A percentile compares a stretch with the other conserved stretches of the same genome.
phyloP scores from a whole-genome alignment of 169 alveolate species.

The Plasmodium berghei region DNA sequence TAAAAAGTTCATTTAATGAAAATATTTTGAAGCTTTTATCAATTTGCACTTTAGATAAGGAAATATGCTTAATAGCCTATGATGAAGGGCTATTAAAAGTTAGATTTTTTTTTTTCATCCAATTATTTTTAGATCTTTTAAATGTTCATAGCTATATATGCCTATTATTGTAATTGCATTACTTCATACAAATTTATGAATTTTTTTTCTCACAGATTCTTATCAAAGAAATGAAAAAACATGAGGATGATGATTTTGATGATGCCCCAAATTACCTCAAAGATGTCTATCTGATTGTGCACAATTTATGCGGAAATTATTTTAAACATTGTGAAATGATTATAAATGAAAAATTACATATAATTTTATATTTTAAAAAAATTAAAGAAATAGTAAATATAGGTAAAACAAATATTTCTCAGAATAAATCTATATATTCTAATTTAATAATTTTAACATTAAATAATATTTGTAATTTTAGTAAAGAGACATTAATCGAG shows the following conservation, averaged over 20 bases:
- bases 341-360: conserved; percentile 57
- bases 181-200: neutral
- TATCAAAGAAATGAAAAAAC: conserved; percentile 30
- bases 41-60: conserved; percentile 38
- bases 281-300: conserved; percentile 25
- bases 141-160: neutral
- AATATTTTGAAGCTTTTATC: conserved; percentile 36
- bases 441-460: conserved; percentile 33
- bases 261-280: conserved; percentile 26
- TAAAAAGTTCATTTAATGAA: conserved; percentile 26
- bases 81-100: conserved; percentile 75
- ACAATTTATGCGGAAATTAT: conserved; percentile 23
- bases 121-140: neutral
- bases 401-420: neutral
- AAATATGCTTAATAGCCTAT: conserved; percentile 63
- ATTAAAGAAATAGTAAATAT: conserved; percentile 48
- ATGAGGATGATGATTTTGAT: conserved; percentile 15
- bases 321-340: conserved; percentile 52
- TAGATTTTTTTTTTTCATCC: conserved; percentile 1
- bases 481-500: conserved; percentile 24
- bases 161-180: neutral
- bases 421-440: conserved; percentile 29
- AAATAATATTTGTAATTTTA: conserved; percentile 39
- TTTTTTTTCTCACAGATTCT: conserved; percentile 26
- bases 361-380: conserved; percentile 41